Base-by-base conservation (phyloP, 352 stramenopile species). In the Globisporangium iwayamae region DNA sequence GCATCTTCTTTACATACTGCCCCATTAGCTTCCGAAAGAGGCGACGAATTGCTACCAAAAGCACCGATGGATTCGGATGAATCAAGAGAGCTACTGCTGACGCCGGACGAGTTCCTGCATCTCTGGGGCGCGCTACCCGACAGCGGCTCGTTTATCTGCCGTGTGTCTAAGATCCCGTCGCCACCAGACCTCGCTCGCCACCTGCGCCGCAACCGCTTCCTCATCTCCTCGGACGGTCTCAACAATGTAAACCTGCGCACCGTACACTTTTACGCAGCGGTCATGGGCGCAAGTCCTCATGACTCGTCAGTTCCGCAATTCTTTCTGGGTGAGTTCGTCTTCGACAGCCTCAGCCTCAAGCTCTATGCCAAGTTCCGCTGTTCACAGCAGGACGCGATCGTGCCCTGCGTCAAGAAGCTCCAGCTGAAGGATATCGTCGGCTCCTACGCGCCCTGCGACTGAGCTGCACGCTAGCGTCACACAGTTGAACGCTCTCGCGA, bases 381-480 rank as follows among this genome's bases (percentile, higher is more conserved):
- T 54, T 55, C 61, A 22, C 72, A 85, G 11, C 61, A 73, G 7
- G 77, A 89, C 20, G 74, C 74, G 25, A 85, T 91, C 53, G 75
- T 90, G 25, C 62, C 68, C 13, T 87, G 83, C 63, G 79, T 93
- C 2, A 89, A 87, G 67, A 81, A 78, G 46, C 70, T 93, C 36
- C 82, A 89, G 58, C 82, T 93, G 52, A 91, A 90, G 59, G 75
- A 87, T 38, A 81, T 93, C 32, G 81, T 92, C 25, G 82, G 85
- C 2, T 69, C 77, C 8, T 91, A 91, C 62, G 67, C 78, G 32
- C 79, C 79, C 16, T 88, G 81, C 54, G 77, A 88, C 13, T 83
- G 67, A 75, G 20, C 25, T 34, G 11, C 10, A 18, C 14, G 47
- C 9, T 20, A 53, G 4, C 6, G 22, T 48, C 43, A 36, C 32